Evolutionary conservation across 2,329 filamentous ascomycete species (phyloP).

Genomic region (Pleurostoma richardsiae): DNA sequence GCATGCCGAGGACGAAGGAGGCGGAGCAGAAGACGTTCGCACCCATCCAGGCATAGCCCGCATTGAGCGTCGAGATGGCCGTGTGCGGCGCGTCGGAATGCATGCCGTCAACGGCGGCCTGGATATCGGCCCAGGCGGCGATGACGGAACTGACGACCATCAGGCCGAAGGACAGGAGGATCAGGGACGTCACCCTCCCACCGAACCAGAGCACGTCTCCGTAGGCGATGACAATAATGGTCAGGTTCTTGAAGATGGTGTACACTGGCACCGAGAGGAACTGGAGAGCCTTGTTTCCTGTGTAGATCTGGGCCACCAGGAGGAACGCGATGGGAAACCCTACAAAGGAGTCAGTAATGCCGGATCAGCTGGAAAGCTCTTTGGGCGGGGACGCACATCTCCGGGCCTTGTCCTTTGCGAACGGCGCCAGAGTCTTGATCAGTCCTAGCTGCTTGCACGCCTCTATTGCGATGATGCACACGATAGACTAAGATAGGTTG

Average conservation of each 20-base stretch:
- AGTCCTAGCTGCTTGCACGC: constrained; percentile 73
- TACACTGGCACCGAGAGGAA: constrained; percentile 97
- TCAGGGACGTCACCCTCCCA: constrained; percentile 79
- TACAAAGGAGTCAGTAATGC: constrained; percentile 25
- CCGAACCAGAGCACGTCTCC: constrained; percentile 98
- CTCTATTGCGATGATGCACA: constrained; percentile 82
- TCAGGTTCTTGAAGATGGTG: constrained; percentile 99
- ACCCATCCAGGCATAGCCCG: constrained; percentile 96
- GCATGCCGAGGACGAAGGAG: constrained; percentile 84
- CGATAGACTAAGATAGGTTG: constrained; percentile 59
- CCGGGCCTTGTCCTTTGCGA: constrained; percentile 82
- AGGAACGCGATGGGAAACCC: constrained; percentile 96
- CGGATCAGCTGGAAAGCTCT: background rate
- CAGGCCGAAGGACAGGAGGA: constrained; percentile 87
- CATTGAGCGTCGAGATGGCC: constrained; percentile 83
- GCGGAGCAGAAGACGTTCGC: constrained; percentile 94
- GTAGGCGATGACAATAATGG: constrained; percentile 96
- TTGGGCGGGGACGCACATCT: constrained; percentile 63
- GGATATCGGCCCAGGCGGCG: constrained; percentile 97
- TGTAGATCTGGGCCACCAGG: constrained; percentile 98
- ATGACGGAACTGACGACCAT: constrained; percentile 95
- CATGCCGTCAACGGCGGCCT: constrained; percentile 68
- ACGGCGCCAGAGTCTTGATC: constrained; percentile 75
- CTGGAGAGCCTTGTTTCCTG: constrained; percentile 91
- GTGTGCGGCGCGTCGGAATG: constrained; percentile 34